These are phyloP conservation scores for Trichoderma cornu-damae DNA, from an alignment of 2,329 filamentous ascomycete species.

Conservation along the genomic window DNA sequence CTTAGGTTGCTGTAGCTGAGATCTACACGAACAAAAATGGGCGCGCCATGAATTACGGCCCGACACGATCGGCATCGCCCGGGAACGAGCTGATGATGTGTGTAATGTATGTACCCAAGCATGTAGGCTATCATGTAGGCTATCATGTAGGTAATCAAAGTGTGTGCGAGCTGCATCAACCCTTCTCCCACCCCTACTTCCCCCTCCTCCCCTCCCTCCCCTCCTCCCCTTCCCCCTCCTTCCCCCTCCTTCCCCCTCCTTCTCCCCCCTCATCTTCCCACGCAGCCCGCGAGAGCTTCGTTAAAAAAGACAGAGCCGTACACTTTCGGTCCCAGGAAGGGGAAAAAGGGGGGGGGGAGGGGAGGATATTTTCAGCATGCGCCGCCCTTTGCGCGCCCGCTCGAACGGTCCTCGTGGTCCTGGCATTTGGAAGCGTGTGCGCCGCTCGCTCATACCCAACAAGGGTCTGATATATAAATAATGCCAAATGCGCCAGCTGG, in stretches of 20 bases:
- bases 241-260: too few relatives aligned
- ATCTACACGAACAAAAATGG: slow-evolving; percentile 14
- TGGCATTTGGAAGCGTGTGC: background rate
- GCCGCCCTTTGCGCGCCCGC: slow-evolving; percentile 9
- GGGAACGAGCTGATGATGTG: slow-evolving; percentile 13
- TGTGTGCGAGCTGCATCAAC: slow-evolving; percentile 6
- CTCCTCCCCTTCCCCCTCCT: too few relatives aligned
- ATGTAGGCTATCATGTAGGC: background rate
- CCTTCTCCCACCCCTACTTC: too few relatives aligned
- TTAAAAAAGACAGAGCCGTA: background rate
- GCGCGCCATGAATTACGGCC: slow-evolving; percentile 16
- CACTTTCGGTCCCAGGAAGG: background rate
- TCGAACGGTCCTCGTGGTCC: slow-evolving; percentile 1
- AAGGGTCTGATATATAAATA: background rate
- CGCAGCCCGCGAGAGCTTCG: slow-evolving; percentile 2
- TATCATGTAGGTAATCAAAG: background rate
- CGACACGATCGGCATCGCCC: slow-evolving; percentile 15
- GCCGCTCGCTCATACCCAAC: background rate
- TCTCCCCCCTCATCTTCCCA: background rate
- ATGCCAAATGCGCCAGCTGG: background rate
- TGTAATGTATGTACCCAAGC: background rate
- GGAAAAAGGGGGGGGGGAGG: too few relatives aligned
- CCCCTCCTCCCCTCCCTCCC: too few relatives aligned
- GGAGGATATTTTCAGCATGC: slow-evolving; percentile 3
- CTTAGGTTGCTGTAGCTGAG: background rate